Conservation (phyloP, 2,329 filamentous ascomycete species). For the Hypoxylon sp. region DNA sequence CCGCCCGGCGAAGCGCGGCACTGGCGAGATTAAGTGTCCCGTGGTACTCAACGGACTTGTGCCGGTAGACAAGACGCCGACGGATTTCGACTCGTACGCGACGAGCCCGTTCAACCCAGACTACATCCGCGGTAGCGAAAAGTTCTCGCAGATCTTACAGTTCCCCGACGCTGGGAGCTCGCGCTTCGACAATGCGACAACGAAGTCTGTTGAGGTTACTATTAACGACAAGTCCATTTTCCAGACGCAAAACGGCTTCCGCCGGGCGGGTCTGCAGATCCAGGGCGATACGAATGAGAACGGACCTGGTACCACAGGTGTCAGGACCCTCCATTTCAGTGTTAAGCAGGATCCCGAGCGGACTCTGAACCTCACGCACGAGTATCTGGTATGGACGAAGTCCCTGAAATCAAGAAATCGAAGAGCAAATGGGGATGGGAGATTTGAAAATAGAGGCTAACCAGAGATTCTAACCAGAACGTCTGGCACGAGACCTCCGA, state of each 20-base stretch:
- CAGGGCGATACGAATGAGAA: slow-evolving; percentile 58
- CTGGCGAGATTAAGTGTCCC: slow-evolving; percentile 50
- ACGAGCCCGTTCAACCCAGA: slow-evolving; percentile 54
- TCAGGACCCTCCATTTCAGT: slow-evolving; percentile 53
- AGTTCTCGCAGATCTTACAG: slow-evolving; percentile 50
- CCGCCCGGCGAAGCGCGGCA: slow-evolving; percentile 43
- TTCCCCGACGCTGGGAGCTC: slow-evolving; percentile 51
- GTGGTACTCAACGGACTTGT: slow-evolving; percentile 51
- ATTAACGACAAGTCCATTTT: slow-evolving; percentile 62
- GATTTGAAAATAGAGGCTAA: slow-evolving; percentile 5
- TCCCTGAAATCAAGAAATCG: not conserved
- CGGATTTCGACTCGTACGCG: slow-evolving; percentile 53
- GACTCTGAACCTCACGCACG: slow-evolving; percentile 54
- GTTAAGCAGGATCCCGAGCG: slow-evolving; percentile 52
- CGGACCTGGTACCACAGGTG: slow-evolving; percentile 55
- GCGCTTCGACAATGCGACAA: slow-evolving; percentile 59
- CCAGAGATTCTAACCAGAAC: slow-evolving; percentile 46
- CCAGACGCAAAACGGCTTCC: slow-evolving; percentile 62
- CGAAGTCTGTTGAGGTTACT: slow-evolving; percentile 61
- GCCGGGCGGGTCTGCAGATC: slow-evolving; percentile 62
- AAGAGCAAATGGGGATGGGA: not conserved
- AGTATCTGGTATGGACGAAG: slow-evolving; percentile 50
- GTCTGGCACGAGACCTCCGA: slow-evolving; percentile 54
- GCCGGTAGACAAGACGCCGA: slow-evolving; percentile 43
- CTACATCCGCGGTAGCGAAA: slow-evolving; percentile 50